Conservation (phyloP, 2,329 filamentous ascomycete genomes). For the Fusarium poae region DNA sequence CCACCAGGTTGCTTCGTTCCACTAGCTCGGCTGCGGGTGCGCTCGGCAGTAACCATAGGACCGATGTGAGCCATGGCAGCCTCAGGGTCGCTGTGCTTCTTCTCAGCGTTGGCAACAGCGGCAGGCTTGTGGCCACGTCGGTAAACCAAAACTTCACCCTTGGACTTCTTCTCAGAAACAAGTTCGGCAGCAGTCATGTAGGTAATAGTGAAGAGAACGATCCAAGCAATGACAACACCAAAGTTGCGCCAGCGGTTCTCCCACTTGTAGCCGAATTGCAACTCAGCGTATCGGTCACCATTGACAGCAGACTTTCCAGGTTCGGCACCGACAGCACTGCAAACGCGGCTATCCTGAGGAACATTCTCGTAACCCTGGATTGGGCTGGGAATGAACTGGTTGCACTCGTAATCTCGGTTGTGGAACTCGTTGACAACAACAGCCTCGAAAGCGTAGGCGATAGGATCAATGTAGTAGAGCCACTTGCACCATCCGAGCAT, state of each 20-base stretch:
- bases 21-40: conserved; percentile 51
- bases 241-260: conserved; percentile 77
- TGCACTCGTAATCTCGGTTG: conserved; percentile 69
- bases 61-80: conserved; percentile 64
- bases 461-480: conserved; percentile 84
- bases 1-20: conserved; percentile 57
- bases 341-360: conserved; percentile 55
- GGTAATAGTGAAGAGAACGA: conserved; percentile 69
- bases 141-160: conserved; percentile 82
- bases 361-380: conserved; percentile 48
- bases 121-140: conserved; percentile 74
- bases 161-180: conserved; percentile 76
- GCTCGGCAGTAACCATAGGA: conserved; percentile 61
- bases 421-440: conserved; percentile 88
- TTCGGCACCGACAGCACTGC: conserved; percentile 61
- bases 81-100: conserved; percentile 72
- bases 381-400: conserved; percentile 58
- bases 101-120: conserved; percentile 69
- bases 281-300: conserved; percentile 61
- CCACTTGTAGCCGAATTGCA: conserved; percentile 65
- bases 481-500: conserved; percentile 86
- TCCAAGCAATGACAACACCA: conserved; percentile 76
- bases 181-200: conserved; percentile 77
- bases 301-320: conserved; percentile 59
- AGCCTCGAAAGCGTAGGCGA: conserved; percentile 84